Percentiles rank a stretch among this genome's conserved stretches.
phyloP scores from a whole-genome alignment of 768 basidiomycete species.

The Auriscalpium orientale region DNA sequence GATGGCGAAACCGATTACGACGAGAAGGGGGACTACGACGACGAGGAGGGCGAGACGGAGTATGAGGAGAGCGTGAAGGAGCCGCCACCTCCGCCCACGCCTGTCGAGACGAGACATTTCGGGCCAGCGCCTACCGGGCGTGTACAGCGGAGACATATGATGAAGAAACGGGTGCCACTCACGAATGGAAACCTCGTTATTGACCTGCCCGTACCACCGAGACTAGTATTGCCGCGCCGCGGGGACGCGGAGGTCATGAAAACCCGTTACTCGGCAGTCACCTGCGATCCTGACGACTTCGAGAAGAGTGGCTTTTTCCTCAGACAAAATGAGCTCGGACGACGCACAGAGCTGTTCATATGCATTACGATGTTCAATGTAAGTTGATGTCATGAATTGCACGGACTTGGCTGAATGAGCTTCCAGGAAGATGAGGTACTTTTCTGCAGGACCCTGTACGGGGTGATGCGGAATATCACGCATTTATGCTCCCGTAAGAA shows the following conservation, averaged over 20 bases:
- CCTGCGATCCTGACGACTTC: slow-evolving; percentile 91
- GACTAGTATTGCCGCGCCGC: slow-evolving; percentile 65
- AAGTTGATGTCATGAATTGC: slow-evolving; percentile 21
- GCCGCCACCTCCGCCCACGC: slow-evolving; percentile 30
- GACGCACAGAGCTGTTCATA: slow-evolving; percentile 86
- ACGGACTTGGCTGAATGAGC: slow-evolving; percentile 3
- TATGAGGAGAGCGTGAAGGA: neutral
- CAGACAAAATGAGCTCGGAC: slow-evolving; percentile 70
- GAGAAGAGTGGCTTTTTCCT: slow-evolving; percentile 77
- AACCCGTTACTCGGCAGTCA: slow-evolving; percentile 81
- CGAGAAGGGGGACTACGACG: slow-evolving; percentile 10
- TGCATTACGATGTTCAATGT: slow-evolving; percentile 98
- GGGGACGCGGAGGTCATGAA: slow-evolving; percentile 68
- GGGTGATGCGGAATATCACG: slow-evolving; percentile 85
- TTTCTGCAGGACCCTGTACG: slow-evolving; percentile 89
- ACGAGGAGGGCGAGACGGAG: slow-evolving; percentile 6
- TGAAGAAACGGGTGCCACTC: slow-evolving; percentile 73
- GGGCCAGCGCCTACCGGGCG: slow-evolving; percentile 82
- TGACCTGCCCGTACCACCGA: slow-evolving; percentile 77
- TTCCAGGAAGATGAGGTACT: slow-evolving; percentile 78
- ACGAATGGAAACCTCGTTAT: slow-evolving; percentile 87
- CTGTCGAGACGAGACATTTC: slow-evolving; percentile 69
- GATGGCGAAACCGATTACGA: slow-evolving; percentile 21
- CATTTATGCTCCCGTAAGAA: slow-evolving; percentile 80
- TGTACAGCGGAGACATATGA: slow-evolving; percentile 62